Percentiles rank a stretch among this genome's conserved stretches.
Conservation (phyloP, 257 asterid species). For the Fraxinus quadrangulata region DNA sequence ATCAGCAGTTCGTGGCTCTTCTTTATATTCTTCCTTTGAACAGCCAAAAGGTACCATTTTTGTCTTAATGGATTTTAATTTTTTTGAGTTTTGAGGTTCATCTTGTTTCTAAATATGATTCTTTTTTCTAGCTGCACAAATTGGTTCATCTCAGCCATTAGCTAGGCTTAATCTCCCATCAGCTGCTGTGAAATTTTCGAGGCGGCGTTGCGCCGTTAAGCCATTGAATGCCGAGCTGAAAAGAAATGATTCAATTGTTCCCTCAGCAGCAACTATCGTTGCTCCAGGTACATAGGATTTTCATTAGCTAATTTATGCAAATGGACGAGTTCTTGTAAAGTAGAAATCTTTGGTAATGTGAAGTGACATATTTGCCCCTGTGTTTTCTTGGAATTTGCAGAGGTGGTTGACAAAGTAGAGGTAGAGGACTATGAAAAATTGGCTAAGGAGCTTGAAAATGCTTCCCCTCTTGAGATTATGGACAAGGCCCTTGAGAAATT, state of each 20-base stretch:
- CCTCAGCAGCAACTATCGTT: conserved; percentile 52
- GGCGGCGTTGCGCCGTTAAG: conserved; percentile 48
- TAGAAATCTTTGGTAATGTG: not conserved
- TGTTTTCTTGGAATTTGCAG: conserved; percentile 31
- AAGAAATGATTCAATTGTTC: conserved; percentile 51
- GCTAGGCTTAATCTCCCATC: conserved; percentile 47
- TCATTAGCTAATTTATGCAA: not conserved
- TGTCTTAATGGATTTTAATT: not conserved
- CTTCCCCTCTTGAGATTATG: conserved; percentile 68
- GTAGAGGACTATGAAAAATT: conserved; percentile 49
- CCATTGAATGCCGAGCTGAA: conserved; percentile 65
- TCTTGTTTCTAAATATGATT: not conserved
- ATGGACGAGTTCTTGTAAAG: conserved; percentile 4
- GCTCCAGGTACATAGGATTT: conserved; percentile 46
- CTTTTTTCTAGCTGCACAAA: conserved; percentile 36
- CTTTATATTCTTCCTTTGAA: conserved; percentile 45
- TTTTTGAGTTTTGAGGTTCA: not conserved
- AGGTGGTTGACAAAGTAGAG: conserved; percentile 38
- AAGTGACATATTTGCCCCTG: conserved; percentile 15
- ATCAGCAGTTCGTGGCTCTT: conserved; percentile 48
- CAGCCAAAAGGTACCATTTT: conserved; percentile 50
- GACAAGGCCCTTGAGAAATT: conserved; percentile 59
- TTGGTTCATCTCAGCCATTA: conserved; percentile 52
- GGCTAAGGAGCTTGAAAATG: conserved; percentile 50
- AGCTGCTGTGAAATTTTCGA: conserved; percentile 36